Percentiles rank a stretch among this genome's conserved stretches.
Conservation (phyloP, 805 yeast genomes). For the Maudiozyma bulderi region DNA sequence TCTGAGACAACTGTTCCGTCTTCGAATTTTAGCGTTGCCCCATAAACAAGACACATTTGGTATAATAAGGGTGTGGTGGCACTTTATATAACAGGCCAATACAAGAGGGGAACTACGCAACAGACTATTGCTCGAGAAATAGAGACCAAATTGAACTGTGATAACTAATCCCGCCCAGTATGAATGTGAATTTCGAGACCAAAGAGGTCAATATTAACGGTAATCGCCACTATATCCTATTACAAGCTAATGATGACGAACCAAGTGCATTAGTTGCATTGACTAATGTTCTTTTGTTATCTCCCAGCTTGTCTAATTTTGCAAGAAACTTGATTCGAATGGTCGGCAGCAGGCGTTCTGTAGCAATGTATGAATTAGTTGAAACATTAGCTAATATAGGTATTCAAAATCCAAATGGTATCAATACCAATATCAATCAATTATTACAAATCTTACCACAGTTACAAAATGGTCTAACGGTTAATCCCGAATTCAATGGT, state of each 20-base stretch:
- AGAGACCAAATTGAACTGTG: too few relatives aligned
- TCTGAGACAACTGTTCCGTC: too few relatives aligned
- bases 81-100: too few relatives aligned
- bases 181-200: constrained; percentile 17
- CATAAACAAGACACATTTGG: too few relatives aligned
- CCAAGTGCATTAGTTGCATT: constrained; percentile 83
- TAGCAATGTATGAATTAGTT: constrained; percentile 36
- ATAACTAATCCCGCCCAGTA: not conserved
- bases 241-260: constrained; percentile 55
- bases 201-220: constrained; percentile 29
- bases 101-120: too few relatives aligned
- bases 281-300: constrained; percentile 55
- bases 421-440: constrained; percentile 29
- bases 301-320: constrained; percentile 25
- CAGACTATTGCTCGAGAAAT: too few relatives aligned
- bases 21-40: too few relatives aligned
- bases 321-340: constrained; percentile 19
- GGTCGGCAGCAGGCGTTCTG: constrained; percentile 24
- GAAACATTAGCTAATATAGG: constrained; percentile 42
- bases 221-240: constrained; percentile 38
- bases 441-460: constrained; percentile 51
- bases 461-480: constrained; percentile 58
- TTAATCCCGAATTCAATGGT: constrained; percentile 64
- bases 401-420: constrained; percentile 23
- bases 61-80: too few relatives aligned